Percentiles rank a stretch among this genome's conserved stretches.
Conservation (phyloP, 2,329 filamentous ascomycete species). For the Alternaria sp. region DNA sequence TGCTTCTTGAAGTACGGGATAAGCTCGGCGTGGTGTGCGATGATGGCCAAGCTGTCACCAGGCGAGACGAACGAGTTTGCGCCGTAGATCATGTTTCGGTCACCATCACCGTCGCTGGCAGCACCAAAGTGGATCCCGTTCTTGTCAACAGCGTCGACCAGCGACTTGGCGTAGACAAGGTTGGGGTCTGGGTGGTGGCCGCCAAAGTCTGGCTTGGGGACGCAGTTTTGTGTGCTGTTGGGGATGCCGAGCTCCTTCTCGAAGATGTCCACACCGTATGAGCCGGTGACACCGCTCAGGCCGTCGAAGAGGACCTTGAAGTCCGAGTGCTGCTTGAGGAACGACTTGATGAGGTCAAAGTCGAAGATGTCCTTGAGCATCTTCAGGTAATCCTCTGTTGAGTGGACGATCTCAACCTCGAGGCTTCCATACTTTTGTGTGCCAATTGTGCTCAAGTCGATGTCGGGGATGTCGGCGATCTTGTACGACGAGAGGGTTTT, state of each 20-base stretch:
- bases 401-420: conserved; percentile 95
- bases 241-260: conserved; percentile 89
- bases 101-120: conserved; percentile 94
- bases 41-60: conserved; percentile 96
- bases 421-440: conserved; percentile 83
- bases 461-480: conserved; percentile 82
- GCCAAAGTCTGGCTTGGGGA: conserved; percentile 92
- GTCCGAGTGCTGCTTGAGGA: conserved; percentile 84
- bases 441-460: conserved; percentile 85
- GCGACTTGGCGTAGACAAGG: conserved; percentile 92
- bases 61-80: conserved; percentile 96
- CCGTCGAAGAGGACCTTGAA: conserved; percentile 98
- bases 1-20: conserved; percentile 99
- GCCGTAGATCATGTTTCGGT: conserved; percentile 99
- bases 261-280: conserved; percentile 94
- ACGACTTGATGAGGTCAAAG: conserved; percentile 93
- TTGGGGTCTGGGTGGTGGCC: conserved; percentile 98
- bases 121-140: conserved; percentile 93
- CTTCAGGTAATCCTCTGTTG: conserved; percentile 86
- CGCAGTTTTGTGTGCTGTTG: conserved; percentile 87
- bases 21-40: conserved; percentile 93
- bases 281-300: conserved; percentile 92
- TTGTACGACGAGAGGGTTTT: conserved; percentile 94
- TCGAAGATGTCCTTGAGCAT: conserved; percentile 99
- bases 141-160: conserved; percentile 93